Evolutionary conservation across 2,329 filamentous ascomycete species (phyloP), one percentile per base, ranked within the genome.

Genomic region (Fusarium sp.): DNA sequence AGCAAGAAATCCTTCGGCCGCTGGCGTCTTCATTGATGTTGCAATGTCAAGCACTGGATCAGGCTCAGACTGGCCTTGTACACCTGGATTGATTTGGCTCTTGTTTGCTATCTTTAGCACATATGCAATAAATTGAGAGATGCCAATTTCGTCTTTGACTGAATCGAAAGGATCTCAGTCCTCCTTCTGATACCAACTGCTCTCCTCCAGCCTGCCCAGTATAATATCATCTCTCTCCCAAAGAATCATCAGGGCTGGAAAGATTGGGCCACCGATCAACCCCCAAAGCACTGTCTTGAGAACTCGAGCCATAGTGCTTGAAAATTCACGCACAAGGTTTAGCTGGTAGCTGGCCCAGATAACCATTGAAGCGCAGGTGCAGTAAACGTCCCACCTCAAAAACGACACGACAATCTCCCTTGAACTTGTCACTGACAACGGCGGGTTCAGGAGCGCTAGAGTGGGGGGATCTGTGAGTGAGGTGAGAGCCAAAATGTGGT

Each of bases 311-410:
- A 43, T 17, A 1, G 38, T 2, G 1, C 58, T 69, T 2, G 63
- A 37, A 1, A 61, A 40, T 20, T 30, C 56, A 12, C 70, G 61
- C 1, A 40, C 58, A 2, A 54, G 9, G 9, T 25, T 43, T 2
- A 76, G 52, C 4, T 75, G 70, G 14, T 75, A 76, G 20, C 33
- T 37, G 2, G 74, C 56, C 74, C 74, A 76, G 2, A 75, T 45
- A 1, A 65, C 45, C 65, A 76, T 71, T 0, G 74, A 59, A 20
- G 67, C 54, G 8, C 72, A 76, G 2, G 74, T 68, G 4, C 74
- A 76, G 11, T 76, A 76, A 5, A 76, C 70, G 14, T 76, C 74
- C 74, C 74, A 76, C 22, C 74, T 60, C 37, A 76, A 47, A 45
- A 76, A 76, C 0, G 72, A 71, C 1, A 76, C 74, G 1, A 76